Conservation (phyloP, 805 yeast species). For the Candida namnaoensis region DNA sequence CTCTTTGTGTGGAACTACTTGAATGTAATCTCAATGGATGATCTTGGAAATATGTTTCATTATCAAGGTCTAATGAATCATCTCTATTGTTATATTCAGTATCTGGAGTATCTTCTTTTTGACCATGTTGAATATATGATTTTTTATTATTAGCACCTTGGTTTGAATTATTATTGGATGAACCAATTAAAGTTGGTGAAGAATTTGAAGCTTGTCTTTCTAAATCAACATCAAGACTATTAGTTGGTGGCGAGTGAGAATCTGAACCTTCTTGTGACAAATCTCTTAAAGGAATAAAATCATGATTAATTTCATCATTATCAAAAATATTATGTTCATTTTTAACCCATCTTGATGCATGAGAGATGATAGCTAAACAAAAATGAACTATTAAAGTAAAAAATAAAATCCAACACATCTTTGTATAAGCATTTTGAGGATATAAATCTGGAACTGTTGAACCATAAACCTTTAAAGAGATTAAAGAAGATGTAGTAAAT, state of each 20-base stretch:
- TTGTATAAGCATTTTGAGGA: slow-evolving; percentile 67
- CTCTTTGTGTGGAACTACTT: slow-evolving; percentile 18
- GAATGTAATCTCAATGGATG: slow-evolving; percentile 2
- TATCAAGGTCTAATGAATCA: slow-evolving; percentile 16
- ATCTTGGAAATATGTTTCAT: neutral
- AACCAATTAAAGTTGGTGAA: slow-evolving; percentile 22
- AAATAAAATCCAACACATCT: slow-evolving; percentile 54
- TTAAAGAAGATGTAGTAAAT: slow-evolving; percentile 38
- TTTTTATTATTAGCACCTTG: neutral
- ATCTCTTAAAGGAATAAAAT: slow-evolving; percentile 21
- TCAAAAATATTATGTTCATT: slow-evolving; percentile 19
- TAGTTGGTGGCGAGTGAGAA: neutral
- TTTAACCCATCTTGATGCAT: slow-evolving; percentile 34
- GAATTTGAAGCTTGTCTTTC: slow-evolving; percentile 20
- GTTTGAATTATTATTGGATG: slow-evolving; percentile 1
- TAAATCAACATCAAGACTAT: slow-evolving; percentile 7
- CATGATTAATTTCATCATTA: slow-evolving; percentile 6
- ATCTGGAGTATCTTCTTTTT: slow-evolving; percentile 13
- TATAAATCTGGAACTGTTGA: slow-evolving; percentile 57
- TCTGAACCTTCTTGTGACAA: neutral
- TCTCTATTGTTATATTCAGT: slow-evolving; percentile 6
- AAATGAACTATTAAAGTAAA: slow-evolving; percentile 46
- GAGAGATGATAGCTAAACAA: slow-evolving; percentile 39
- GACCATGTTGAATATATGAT: slow-evolving; percentile 17
- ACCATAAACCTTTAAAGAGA: slow-evolving; percentile 49